Evolutionary conservation across 1,284 basidiomycete genomes (phyloP).

Genomic region (Neonothopanus nambi): DNA sequence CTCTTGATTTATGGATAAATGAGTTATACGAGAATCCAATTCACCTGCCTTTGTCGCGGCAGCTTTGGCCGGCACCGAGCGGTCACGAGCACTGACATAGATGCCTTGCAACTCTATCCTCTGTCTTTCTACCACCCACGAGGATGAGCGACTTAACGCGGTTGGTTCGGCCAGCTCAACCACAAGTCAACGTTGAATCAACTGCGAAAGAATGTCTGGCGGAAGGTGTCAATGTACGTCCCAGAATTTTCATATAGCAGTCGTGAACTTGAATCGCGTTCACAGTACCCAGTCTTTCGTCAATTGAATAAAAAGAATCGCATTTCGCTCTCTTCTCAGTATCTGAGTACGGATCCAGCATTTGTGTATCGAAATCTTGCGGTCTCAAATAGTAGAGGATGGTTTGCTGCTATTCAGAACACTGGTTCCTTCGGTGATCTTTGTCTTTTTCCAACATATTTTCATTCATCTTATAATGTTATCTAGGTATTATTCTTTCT

Average conservation of each 20-base stretch:
- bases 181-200: slow-evolving; percentile 36
- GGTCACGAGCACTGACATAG: too few relatives aligned
- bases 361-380: slow-evolving; percentile 49
- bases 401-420: slow-evolving; percentile 61
- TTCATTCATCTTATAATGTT: background rate
- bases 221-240: slow-evolving; percentile 44
- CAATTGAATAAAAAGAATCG: slow-evolving; percentile 59
- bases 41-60: too few relatives aligned
- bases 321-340: slow-evolving; percentile 53
- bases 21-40: too few relatives aligned
- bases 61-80: too few relatives aligned
- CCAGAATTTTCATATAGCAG: background rate
- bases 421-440: slow-evolving; percentile 35
- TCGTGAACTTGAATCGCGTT: too few relatives aligned
- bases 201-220: slow-evolving; percentile 35
- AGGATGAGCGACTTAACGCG: slow-evolving; percentile 36
- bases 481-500: slow-evolving; percentile 56
- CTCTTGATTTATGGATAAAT: too few relatives aligned
- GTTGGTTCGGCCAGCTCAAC: slow-evolving; percentile 33
- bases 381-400: slow-evolving; percentile 57
- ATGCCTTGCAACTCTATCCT: slow-evolving; percentile 11
- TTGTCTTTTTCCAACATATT: slow-evolving; percentile 1
- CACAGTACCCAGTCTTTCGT: slow-evolving; percentile 40
- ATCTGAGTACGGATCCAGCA: slow-evolving; percentile 42
- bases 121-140: background rate